Conservation (phyloP, 1,284 basidiomycete genomes). For the Cystobasidium slooffiae region DNA sequence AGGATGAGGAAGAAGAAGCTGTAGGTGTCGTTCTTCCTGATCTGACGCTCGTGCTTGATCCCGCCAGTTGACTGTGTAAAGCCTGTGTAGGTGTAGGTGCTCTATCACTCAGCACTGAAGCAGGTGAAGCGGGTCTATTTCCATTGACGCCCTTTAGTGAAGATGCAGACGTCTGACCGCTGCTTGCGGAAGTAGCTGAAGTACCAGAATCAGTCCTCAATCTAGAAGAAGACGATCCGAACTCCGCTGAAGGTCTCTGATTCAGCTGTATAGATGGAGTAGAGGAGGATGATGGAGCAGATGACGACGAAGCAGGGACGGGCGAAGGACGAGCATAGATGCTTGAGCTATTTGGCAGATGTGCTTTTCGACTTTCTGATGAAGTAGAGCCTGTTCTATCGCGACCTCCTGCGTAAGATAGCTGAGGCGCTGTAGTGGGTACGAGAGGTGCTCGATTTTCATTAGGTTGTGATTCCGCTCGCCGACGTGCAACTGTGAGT, state of each 20-base stretch:
- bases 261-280: slow-evolving; percentile 11
- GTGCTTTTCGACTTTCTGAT: slow-evolving; percentile 7
- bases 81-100: slow-evolving; percentile 42
- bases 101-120: slow-evolving; percentile 22
- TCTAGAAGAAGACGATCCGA: neutral
- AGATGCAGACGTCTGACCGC: slow-evolving; percentile 20
- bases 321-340: slow-evolving; percentile 9
- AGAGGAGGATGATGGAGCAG: neutral
- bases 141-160: neutral
- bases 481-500: slow-evolving; percentile 2
- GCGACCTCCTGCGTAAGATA: neutral
- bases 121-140: slow-evolving; percentile 12
- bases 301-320: no score
- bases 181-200: slow-evolving; percentile 14
- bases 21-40: slow-evolving; percentile 14
- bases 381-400: slow-evolving; percentile 25
- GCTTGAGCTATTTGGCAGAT: neutral
- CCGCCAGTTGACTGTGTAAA: slow-evolving; percentile 19
- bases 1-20: slow-evolving; percentile 6
- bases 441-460: slow-evolving; percentile 1
- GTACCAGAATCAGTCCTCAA: slow-evolving; percentile 37
- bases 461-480: slow-evolving; percentile 16
- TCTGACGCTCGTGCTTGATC: slow-evolving; percentile 13
- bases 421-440: slow-evolving; percentile 17
- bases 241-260: slow-evolving; percentile 6